Base-by-base conservation (phyloP, 257 asterid species). In the Solanum clarkiae region DNA sequence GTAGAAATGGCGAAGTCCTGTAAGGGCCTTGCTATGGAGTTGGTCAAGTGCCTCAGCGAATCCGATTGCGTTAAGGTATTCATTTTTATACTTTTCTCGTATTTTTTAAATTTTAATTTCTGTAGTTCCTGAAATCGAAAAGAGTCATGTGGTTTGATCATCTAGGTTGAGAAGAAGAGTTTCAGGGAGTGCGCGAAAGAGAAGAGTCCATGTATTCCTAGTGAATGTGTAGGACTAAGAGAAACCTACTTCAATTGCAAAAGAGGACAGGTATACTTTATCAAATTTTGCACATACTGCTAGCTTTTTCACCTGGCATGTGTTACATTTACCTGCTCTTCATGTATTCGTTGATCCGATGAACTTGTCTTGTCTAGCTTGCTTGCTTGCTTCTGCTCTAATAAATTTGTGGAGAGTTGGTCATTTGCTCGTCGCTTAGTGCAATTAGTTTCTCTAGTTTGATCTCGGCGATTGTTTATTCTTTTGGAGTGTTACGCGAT, bases 191-290 rank as follows among this genome's bases (percentile, higher is more conserved):
- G 99, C 74, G 96, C 96, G 0, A 93, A 93, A 83, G 98, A 93
- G 89, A 90, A 87, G 85, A 90, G 92, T 89, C 98, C 98, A 13
- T 85, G 85, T 10, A 93, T 96, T 85, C 92, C 98, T 8, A 93
- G 93, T 74, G 97, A 94, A 88, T 96, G 99, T 68, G 98, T 93
- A 71, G 99, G 98, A 24, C 84, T 96, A 12, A 90, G 99, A 87
- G 99, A 96, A 89, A 96, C 99, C 1, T 96, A 93, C 86, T 96
- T 93, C 93, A 96, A 93, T 87, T 96, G 98, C 93, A 94, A 96
- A 89, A 93, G 99, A 90, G 99, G 98, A 81, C 99, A 94, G 95
- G 99, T 88, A 87, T 80, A 86, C 81, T 13, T 63, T 81, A 65
- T 42, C 22, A 56, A 40, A 36, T 22, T 14, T 57, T 45, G 56